Evolutionary conservation across 192 early-diverging fungal genomes (phyloP).

Genomic region (Funneliformis geosporum): DNA sequence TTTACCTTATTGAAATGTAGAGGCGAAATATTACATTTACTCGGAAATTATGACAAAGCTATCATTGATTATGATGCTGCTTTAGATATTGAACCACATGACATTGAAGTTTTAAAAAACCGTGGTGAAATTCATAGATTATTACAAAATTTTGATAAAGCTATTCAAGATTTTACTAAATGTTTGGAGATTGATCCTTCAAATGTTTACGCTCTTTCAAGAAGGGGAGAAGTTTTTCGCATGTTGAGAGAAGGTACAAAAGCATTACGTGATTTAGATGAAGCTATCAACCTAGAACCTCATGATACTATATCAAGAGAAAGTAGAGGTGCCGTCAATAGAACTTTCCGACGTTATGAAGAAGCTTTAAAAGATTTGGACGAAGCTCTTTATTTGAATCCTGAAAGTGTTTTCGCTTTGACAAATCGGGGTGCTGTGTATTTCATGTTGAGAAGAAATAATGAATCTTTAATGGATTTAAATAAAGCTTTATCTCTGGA

Average conservation of each 20-base stretch:
- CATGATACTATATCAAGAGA: slow-evolving; percentile 11
- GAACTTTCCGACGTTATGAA: slow-evolving; percentile 25
- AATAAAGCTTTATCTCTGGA: slow-evolving; percentile 5
- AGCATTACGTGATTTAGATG: slow-evolving; percentile 22
- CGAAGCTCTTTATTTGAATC: slow-evolving; percentile 8
- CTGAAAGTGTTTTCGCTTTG: slow-evolving; percentile 26
- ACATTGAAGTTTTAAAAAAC: not conserved
- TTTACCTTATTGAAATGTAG: not conserved
- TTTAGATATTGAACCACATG: slow-evolving; percentile 12
- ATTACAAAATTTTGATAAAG: slow-evolving; percentile 1
- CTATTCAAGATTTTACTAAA: slow-evolving; percentile 22
- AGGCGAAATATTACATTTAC: not conserved
- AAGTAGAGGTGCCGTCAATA: slow-evolving; percentile 19
- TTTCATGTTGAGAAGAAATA: slow-evolving; percentile 16
- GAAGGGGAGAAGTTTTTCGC: slow-evolving; percentile 19
- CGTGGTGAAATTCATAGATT: slow-evolving; percentile 22
- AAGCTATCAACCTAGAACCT: slow-evolving; percentile 20
- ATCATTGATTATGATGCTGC: not conserved
- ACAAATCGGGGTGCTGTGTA: slow-evolving; percentile 21
- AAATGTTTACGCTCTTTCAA: not conserved
- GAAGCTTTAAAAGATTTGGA: slow-evolving; percentile 26
- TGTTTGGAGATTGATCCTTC: slow-evolving; percentile 8
- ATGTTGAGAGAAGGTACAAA: not conserved
- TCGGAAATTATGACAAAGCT: not conserved
- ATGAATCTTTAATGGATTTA: slow-evolving; percentile 15